These are phyloP conservation scores for Rutstroemia sp. DNA, from an alignment of 2,329 filamentous ascomycete species.

Conservation along the genomic window DNA sequence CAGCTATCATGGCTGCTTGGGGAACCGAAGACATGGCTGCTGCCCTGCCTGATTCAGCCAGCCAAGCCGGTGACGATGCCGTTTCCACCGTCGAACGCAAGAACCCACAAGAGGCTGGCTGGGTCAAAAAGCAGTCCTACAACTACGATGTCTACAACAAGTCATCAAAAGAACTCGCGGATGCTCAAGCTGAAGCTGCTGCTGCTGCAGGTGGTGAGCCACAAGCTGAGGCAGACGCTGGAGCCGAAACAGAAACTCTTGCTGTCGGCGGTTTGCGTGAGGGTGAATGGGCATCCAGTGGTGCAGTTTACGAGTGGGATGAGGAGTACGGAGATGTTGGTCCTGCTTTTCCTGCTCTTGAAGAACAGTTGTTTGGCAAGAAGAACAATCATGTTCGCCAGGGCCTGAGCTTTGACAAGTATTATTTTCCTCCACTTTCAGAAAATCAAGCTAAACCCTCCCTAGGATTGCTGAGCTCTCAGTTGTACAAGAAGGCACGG, in stretches of 20 bases:
- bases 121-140: slow-evolving; percentile 23
- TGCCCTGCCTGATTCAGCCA: slow-evolving; percentile 26
- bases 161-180: slow-evolving; percentile 22
- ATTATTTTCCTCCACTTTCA: slow-evolving; percentile 25
- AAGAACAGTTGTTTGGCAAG: slow-evolving; percentile 64
- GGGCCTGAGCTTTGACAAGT: slow-evolving; percentile 60
- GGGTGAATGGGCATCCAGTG: slow-evolving; percentile 25
- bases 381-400: slow-evolving; percentile 39
- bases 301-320: slow-evolving; percentile 66
- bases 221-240: neutral
- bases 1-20: slow-evolving; percentile 19
- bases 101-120: slow-evolving; percentile 28
- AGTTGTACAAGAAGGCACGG: slow-evolving; percentile 49
- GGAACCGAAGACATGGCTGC: slow-evolving; percentile 25
- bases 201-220: neutral
- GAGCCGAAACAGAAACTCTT: neutral
- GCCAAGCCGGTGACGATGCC: slow-evolving; percentile 3
- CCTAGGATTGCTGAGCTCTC: slow-evolving; percentile 47
- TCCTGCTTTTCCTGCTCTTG: slow-evolving; percentile 61
- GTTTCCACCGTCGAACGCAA: slow-evolving; percentile 4
- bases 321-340: slow-evolving; percentile 84
- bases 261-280: slow-evolving; percentile 19
- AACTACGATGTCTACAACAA: slow-evolving; percentile 28
- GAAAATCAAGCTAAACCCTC: slow-evolving; percentile 15
- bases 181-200: slow-evolving; percentile 10